Percentiles rank a stretch among this genome's conserved stretches.
These are phyloP conservation scores for Venturia effusa DNA, from an alignment of 2,329 filamentous ascomycete species.

Conservation along the genomic window DNA sequence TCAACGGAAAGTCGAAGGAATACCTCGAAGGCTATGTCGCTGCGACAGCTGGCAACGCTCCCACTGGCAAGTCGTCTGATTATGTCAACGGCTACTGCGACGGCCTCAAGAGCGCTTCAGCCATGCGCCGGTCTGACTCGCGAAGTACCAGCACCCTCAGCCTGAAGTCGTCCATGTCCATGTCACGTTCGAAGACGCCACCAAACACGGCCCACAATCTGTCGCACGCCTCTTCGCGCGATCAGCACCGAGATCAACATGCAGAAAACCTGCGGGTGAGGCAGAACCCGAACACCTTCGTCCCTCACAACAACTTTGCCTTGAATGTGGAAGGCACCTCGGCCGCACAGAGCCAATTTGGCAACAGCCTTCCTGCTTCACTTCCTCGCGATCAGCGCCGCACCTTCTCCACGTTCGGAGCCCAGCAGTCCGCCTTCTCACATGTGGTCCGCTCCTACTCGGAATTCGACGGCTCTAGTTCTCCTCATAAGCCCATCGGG, in stretches of 20 bases:
- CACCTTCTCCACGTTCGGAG: background rate
- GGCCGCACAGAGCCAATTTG: background rate
- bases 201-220: constrained; percentile 6
- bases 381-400: background rate
- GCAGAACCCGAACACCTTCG: background rate
- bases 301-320: background rate
- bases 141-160: constrained; percentile 9
- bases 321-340: background rate
- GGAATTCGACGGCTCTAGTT: background rate
- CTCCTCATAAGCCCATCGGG: background rate
- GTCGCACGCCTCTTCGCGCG: background rate
- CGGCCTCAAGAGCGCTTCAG: constrained; percentile 1
- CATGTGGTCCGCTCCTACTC: constrained; percentile 3
- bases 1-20: constrained; percentile 8
- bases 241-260: background rate
- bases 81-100: constrained; percentile 8
- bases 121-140: constrained; percentile 1
- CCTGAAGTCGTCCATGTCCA: constrained; percentile 1
- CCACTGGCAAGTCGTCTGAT: background rate
- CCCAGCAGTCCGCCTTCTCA: background rate
- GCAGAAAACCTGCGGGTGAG: constrained; percentile 7
- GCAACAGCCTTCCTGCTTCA: background rate
- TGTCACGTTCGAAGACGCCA: constrained; percentile 5
- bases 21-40: constrained; percentile 10
- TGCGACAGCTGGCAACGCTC: constrained; percentile 4